These are phyloP conservation scores for Monilinia vaccinii-corymbosi DNA, from an alignment of 2,329 filamentous ascomycete genomes.

Conservation along the genomic window DNA sequence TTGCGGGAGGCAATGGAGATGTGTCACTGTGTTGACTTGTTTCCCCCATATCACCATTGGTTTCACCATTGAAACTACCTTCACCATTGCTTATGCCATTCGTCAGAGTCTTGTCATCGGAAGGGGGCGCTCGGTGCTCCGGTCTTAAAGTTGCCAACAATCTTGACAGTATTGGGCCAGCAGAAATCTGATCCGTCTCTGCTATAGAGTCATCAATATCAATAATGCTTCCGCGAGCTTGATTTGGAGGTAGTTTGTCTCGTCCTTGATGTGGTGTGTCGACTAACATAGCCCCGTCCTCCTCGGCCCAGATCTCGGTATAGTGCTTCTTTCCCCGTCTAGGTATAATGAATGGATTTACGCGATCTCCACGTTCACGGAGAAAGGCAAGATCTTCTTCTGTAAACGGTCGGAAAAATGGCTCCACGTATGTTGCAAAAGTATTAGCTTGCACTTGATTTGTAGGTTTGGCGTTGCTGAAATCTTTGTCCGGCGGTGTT, in stretches of 20 bases:
- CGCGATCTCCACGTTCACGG: slow-evolving; percentile 78
- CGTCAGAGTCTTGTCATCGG: slow-evolving; percentile 47
- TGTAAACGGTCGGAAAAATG: slow-evolving; percentile 78
- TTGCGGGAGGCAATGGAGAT: slow-evolving; percentile 52
- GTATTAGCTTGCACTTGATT: slow-evolving; percentile 92
- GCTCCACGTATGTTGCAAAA: slow-evolving; percentile 86
- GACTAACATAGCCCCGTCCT: slow-evolving; percentile 72
- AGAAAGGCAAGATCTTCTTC: slow-evolving; percentile 94
- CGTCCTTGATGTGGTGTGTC: slow-evolving; percentile 54
- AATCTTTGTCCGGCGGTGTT: slow-evolving; percentile 86
- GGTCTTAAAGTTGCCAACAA: slow-evolving; percentile 74
- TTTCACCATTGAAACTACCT: slow-evolving; percentile 37
- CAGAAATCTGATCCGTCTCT: slow-evolving; percentile 81
- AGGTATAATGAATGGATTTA: slow-evolving; percentile 77
- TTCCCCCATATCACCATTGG: slow-evolving; percentile 29
- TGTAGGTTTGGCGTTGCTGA: slow-evolving; percentile 84
- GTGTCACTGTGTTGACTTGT: slow-evolving; percentile 23
- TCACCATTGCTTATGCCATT: slow-evolving; percentile 45
- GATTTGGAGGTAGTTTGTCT: slow-evolving; percentile 67
- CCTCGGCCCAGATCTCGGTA: slow-evolving; percentile 85
- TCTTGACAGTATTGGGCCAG: slow-evolving; percentile 76
- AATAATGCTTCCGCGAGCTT: slow-evolving; percentile 77
- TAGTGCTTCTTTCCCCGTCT: slow-evolving; percentile 79
- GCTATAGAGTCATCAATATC: slow-evolving; percentile 77
- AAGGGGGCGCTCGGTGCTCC: slow-evolving; percentile 49